Conservation (phyloP, 2,329 filamentous ascomycete species). For the Colletotrichum theobromicola region DNA sequence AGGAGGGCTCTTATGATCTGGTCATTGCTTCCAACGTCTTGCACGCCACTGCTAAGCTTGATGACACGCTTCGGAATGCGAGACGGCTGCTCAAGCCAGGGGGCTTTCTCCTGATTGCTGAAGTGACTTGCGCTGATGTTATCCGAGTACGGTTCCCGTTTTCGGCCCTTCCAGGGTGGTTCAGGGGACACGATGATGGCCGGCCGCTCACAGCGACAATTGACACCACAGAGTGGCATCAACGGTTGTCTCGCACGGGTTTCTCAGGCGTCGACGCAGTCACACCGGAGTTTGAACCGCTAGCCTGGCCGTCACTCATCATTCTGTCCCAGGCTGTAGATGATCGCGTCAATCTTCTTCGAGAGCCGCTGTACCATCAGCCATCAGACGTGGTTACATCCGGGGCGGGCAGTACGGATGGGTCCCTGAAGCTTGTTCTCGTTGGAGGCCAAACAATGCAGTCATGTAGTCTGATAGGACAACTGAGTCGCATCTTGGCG, state of each 20-base stretch:
- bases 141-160: background rate
- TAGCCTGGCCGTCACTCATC: conserved; percentile 23
- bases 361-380: background rate
- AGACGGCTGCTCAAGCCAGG: conserved; percentile 32
- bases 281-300: background rate
- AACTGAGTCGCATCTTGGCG: background rate
- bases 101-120: conserved; percentile 28
- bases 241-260: background rate
- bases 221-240: background rate
- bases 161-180: background rate
- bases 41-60: conserved; percentile 29
- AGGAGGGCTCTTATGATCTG: conserved; percentile 28
- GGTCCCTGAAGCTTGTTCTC: background rate
- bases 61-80: conserved; percentile 26
- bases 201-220: background rate
- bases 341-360: background rate
- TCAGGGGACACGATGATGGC: background rate
- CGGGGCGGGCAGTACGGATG: background rate
- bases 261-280: background rate
- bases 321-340: conserved; percentile 21
- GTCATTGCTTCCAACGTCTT: conserved; percentile 33
- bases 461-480: background rate
- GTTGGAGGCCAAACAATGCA: background rate
- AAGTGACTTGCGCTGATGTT: background rate
- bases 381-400: background rate